Conservation (phyloP, 306 rosid species). For the Arachis hypogaea region DNA sequence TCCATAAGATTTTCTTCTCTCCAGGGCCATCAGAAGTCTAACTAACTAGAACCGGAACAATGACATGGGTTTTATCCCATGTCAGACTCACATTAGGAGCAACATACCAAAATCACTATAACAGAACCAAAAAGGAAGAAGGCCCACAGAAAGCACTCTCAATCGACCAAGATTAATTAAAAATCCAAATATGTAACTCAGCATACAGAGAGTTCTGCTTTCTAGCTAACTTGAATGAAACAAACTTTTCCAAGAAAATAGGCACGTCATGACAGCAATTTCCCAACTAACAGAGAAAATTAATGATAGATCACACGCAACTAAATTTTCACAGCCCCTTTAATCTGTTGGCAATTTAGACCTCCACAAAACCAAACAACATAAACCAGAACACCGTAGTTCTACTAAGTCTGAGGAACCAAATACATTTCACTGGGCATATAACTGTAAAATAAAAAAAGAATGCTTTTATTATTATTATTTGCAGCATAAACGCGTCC, state of each 20-base stretch:
- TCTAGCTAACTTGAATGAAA: not conserved
- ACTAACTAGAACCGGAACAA: not conserved
- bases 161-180: not conserved
- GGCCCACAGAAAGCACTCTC: not conserved
- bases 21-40: not conserved
- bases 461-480: not conserved
- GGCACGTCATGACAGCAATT: not conserved
- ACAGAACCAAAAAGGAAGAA: not conserved
- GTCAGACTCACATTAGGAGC: not conserved
- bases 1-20: not conserved
- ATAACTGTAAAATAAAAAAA: not conserved
- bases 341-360: not conserved
- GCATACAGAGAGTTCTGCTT: not conserved
- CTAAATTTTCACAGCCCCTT: not conserved
- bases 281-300: not conserved
- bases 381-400: not conserved
- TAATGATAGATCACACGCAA: not conserved
- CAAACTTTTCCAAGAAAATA: not conserved
- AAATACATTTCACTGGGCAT: not conserved
- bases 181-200: not conserved
- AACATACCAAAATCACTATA: not conserved
- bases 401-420: not conserved
- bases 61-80: not conserved
- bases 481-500: conserved; percentile 1
- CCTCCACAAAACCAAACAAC: not conserved